A percentile compares a stretch with the other conserved stretches of the same genome.
Conservation (phyloP, 345 rosid species). For the Eucalyptus brandiana region DNA sequence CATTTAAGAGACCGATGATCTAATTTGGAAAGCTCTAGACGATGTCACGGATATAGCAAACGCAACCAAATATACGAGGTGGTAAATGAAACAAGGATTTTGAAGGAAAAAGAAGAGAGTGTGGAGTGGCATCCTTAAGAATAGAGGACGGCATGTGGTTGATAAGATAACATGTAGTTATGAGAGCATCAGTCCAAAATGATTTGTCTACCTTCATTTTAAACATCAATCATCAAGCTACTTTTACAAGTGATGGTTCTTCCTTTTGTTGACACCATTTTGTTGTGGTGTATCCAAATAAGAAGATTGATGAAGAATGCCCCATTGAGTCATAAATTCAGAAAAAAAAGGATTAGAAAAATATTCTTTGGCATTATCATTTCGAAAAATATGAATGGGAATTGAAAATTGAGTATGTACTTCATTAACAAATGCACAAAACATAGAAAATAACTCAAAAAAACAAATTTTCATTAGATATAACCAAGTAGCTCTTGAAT, state of each 20-base stretch:
- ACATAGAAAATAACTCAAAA: background rate
- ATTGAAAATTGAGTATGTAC: background rate
- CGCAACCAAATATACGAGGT: background rate
- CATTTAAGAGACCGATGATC: background rate
- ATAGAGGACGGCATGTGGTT: background rate
- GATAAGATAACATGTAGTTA: background rate
- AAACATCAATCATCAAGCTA: background rate
- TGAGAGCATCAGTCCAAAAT: background rate
- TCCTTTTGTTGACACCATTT: background rate
- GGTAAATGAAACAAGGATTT: background rate
- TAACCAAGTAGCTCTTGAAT: background rate
- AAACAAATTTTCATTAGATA: background rate
- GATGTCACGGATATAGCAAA: accelerated
- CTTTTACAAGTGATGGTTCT: background rate
- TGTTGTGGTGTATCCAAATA: background rate
- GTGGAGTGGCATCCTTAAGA: background rate
- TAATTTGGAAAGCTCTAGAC: background rate
- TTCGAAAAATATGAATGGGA: background rate
- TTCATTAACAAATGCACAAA: background rate
- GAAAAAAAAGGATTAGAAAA: background rate
- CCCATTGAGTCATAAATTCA: background rate
- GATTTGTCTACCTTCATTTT: background rate
- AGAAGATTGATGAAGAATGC: background rate
- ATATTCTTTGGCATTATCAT: background rate
- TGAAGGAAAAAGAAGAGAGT: background rate